Evolutionary conservation across 2,329 filamentous ascomycete genomes (phyloP).

Genomic region (Dactylellina cionopaga): DNA sequence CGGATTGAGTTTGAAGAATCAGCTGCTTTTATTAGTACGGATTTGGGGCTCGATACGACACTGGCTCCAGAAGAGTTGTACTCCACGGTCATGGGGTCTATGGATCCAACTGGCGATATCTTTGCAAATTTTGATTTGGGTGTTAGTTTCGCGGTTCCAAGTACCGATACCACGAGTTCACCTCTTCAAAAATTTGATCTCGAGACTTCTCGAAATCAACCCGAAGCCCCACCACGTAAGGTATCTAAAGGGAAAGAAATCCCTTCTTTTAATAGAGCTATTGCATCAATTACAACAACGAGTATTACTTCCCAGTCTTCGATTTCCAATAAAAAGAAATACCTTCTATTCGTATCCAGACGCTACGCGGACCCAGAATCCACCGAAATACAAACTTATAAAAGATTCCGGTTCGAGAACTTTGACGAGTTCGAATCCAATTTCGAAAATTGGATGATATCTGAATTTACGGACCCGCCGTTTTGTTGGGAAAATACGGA

Average conservation of each 20-base stretch:
- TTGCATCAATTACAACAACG: too few relatives aligned
- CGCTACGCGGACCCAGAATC: background rate
- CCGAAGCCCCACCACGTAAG: too few relatives aligned
- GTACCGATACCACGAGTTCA: too few relatives aligned
- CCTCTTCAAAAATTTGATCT: too few relatives aligned
- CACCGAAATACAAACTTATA: background rate
- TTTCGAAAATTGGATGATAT: constrained; percentile 11
- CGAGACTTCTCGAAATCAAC: too few relatives aligned
- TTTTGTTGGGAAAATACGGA: constrained; percentile 25
- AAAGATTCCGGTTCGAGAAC: background rate
- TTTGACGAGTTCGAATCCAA: background rate
- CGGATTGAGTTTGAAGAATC: background rate
- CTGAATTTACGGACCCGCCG: constrained; percentile 12
- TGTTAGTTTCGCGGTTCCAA: too few relatives aligned
- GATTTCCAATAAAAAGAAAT: too few relatives aligned
- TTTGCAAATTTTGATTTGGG: too few relatives aligned
- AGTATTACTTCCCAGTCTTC: too few relatives aligned
- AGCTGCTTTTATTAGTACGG: background rate
- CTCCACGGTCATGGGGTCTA: background rate
- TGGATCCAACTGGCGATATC: background rate
- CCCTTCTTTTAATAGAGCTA: too few relatives aligned
- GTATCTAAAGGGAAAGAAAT: too few relatives aligned
- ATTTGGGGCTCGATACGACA: background rate
- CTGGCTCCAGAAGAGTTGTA: constrained; percentile 1
- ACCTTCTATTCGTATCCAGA: constrained; percentile 8